phyloP scores from a whole-genome alignment of 768 basidiomycete species.

The Botryobasidium botryosum region DNA sequence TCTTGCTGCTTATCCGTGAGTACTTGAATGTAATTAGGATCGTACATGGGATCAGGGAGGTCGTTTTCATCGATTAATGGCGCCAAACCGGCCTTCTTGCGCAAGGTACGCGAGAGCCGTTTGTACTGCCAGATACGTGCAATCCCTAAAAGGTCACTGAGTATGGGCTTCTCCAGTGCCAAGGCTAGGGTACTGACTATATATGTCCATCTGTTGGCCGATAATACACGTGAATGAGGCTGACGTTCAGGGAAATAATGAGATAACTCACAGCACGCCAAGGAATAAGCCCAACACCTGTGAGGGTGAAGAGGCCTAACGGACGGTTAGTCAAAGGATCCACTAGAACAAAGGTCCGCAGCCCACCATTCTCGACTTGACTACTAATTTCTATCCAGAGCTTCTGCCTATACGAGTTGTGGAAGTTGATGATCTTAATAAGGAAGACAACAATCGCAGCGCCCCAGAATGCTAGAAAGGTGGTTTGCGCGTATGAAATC shows the following conservation, averaged over 20 bases:
- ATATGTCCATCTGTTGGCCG: neutral
- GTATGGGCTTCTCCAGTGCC: too few species aligned
- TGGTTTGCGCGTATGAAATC: neutral
- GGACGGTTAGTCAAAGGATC: neutral
- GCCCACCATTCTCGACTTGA: conserved; percentile 55
- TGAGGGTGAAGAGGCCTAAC: conserved; percentile 58
- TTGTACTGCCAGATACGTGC: conserved; percentile 61
- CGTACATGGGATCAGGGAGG: conserved; percentile 59
- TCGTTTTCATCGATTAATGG: conserved; percentile 60
- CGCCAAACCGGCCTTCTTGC: conserved; percentile 47
- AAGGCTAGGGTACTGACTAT: neutral
- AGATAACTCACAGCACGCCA: conserved; percentile 47
- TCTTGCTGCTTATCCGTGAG: conserved; percentile 46
- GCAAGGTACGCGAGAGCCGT: conserved; percentile 36
- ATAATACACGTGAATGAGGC: conserved; percentile 47
- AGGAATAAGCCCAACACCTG: conserved; percentile 64
- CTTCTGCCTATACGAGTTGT: conserved; percentile 49
- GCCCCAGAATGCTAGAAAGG: conserved; percentile 58
- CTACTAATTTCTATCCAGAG: conserved; percentile 70
- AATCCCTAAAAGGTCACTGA: conserved; percentile 33
- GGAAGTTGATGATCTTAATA: conserved; percentile 47
- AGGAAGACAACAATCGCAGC: conserved; percentile 66
- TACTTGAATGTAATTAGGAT: conserved; percentile 55
- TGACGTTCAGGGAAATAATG: too few species aligned
- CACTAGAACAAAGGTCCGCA: neutral